These are phyloP conservation scores for Haemoproteus tartakovskyi DNA, from an alignment of 169 alveolate species.

Conservation along the genomic window DNA sequence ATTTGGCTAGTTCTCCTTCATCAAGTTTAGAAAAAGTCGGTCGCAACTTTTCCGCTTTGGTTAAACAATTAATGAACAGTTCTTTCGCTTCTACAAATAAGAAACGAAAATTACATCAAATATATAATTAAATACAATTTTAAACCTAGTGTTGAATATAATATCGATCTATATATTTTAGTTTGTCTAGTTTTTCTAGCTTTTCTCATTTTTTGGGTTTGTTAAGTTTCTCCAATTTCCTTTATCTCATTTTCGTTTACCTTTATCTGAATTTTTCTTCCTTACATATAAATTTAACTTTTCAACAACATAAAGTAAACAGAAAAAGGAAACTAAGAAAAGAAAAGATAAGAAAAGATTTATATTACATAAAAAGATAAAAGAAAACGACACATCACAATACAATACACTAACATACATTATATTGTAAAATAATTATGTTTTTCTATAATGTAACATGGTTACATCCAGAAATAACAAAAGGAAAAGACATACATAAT, in stretches of 20 bases:
- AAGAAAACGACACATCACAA: not conserved
- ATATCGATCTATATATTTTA: not conserved
- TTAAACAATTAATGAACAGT: constrained; percentile 20
- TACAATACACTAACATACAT: no score
- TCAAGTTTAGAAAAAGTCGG: constrained; percentile 25
- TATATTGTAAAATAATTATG: no score
- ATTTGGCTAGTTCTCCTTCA: constrained; percentile 19
- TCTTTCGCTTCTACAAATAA: constrained; percentile 32
- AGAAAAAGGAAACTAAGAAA: constrained; percentile 45
- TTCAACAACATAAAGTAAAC: constrained; percentile 47
- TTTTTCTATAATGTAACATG: no score
- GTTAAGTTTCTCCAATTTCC: not conserved
- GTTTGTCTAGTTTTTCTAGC: not conserved
- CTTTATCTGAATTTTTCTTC: constrained; percentile 22
- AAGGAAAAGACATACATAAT: no score
- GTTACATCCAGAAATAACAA: no score
- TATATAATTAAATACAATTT: not conserved
- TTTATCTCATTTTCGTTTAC: constrained; percentile 2
- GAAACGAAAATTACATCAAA: not conserved
- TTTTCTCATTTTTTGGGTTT: not conserved
- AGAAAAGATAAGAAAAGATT: not conserved
- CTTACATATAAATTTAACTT: constrained; percentile 37
- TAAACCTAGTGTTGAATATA: not conserved
- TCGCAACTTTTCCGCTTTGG: constrained; percentile 29
- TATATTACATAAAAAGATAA: not conserved